Evolutionary conservation across 2,329 filamentous ascomycete species (phyloP), one percentile per base, ranked within the genome.

Genomic region (Byssochlamys sp.): DNA sequence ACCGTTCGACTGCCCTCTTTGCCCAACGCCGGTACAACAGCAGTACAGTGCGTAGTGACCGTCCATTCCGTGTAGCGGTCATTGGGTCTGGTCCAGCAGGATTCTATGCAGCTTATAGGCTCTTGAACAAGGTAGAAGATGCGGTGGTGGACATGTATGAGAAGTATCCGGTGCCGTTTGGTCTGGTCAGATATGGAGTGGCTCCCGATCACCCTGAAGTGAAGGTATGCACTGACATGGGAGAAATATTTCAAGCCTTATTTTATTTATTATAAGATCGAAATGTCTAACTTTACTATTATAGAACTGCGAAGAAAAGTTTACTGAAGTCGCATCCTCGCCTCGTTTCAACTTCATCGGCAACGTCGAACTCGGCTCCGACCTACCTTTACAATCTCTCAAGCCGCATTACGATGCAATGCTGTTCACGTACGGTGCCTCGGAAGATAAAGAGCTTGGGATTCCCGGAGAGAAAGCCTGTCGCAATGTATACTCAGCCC

Each of bases 141-240:
- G 85, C 87, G 0, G 81, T 83, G 54, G 82, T 99, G 25, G 92
- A 97, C 73, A 97, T 99, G 92, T 99, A 95, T 69, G 94, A 99
- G 75, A 85, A 90, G 28, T 77, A 97, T 45, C 94, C 94, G 0
- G 91, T 95, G 3, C 94, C 94, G 0, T 99, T 90, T 69, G 94
- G 94, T 1, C 81, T 99, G 57, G 91, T 95, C 54, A 82, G 94
- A 57, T 96, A 94, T 69, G 94, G 94, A 7, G 94, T 99, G 58
- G 95, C 94, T n/a, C 94, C 94, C 4, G 94, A 99, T 71, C 94
- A 99, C 74, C 92, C 94, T 0, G 92, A 99, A 76, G 94, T 99
- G 64, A 99, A 99, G 84, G 90, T 94, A 76, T 59, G 75, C 57
- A 26, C 24, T 45, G 4, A 1, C 14, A n/a, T 45, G 14, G 9